A percentile compares a stretch with the other conserved stretches of the same genome.
Evolutionary conservation across 768 basidiomycete species (phyloP).

Genomic region (Antrodiella citrinella): DNA sequence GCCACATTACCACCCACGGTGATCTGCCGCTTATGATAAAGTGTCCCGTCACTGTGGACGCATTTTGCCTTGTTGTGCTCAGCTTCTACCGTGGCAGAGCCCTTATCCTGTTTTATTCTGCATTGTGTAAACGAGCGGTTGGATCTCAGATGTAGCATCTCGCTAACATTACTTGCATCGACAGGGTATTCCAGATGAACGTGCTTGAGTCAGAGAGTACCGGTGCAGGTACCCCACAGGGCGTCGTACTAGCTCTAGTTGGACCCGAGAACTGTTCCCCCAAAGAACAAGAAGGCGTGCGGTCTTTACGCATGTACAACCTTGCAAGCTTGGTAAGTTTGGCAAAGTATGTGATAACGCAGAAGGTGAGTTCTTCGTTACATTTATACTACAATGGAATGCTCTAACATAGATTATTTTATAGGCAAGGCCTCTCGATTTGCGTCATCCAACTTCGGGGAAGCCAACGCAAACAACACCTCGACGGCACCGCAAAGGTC

Average conservation of each 20-base stretch:
- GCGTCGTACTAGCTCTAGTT: constrained; percentile 71
- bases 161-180: too few relatives aligned
- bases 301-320: constrained; percentile 76
- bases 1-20: too few relatives aligned
- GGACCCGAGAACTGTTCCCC: constrained; percentile 49
- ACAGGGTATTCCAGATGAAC: constrained; percentile 71
- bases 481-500: constrained; percentile 39
- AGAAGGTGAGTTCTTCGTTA: too few relatives aligned
- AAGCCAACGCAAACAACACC: constrained; percentile 37
- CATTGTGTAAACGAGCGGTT: too few relatives aligned
- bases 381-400: too few relatives aligned
- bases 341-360: constrained; percentile 64
- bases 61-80: too few relatives aligned
- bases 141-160: too few relatives aligned
- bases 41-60: too few relatives aligned
- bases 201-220: constrained; percentile 55
- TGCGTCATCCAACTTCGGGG: constrained; percentile 44
- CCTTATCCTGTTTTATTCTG: too few relatives aligned
- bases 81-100: too few relatives aligned
- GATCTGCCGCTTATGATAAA: too few relatives aligned
- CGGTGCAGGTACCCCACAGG: constrained; percentile 54
- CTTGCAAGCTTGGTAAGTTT: constrained; percentile 66
- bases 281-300: constrained; percentile 47
- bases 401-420: too few relatives aligned
- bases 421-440: constrained; percentile 58